phyloP scores from a whole-genome alignment of 805 yeast species.

The Hagleromyces aurorensis region DNA sequence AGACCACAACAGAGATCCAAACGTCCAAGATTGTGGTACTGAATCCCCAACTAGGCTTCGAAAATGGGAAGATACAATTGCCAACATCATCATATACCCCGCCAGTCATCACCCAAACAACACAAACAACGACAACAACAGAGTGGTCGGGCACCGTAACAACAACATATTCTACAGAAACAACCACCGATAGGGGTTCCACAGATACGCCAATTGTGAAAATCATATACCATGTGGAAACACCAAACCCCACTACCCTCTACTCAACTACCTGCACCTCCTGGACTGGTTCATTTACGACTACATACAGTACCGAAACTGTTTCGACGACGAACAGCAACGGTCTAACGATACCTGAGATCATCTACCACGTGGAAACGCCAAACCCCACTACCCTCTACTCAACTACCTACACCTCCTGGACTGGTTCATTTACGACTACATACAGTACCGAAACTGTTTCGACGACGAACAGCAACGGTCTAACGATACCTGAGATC shows the following conservation, averaged over 20 bases:
- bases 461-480: conserved; percentile 6
- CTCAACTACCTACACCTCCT: conserved; percentile 2
- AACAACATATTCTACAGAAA: conserved; percentile 15
- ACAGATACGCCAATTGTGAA: conserved; percentile 8
- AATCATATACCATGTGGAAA: conserved; percentile 10
- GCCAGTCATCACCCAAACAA: conserved; percentile 2
- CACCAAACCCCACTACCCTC: conserved; percentile 12
- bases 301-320: conserved; percentile 10
- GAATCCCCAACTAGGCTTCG: conserved; percentile 2
- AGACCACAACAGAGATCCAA: conserved; percentile 21
- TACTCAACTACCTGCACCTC: no score
- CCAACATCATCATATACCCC: conserved; percentile 2
- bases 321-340: conserved; percentile 6
- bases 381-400: conserved; percentile 3
- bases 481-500: conserved; percentile 7
- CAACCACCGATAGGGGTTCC: conserved; percentile 8
- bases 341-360: conserved; percentile 7
- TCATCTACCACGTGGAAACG: conserved; percentile 12
- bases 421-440: conserved; percentile 2
- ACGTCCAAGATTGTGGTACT: conserved; percentile 9
- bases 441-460: conserved; percentile 7
- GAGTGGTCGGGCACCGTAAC: conserved; percentile 14
- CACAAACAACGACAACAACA: conserved; percentile 10
- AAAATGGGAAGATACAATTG: conserved; percentile 1
- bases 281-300: conserved; percentile 8